Conservation (phyloP, 1,284 basidiomycete genomes). For the Ceratobasidium sp. region DNA sequence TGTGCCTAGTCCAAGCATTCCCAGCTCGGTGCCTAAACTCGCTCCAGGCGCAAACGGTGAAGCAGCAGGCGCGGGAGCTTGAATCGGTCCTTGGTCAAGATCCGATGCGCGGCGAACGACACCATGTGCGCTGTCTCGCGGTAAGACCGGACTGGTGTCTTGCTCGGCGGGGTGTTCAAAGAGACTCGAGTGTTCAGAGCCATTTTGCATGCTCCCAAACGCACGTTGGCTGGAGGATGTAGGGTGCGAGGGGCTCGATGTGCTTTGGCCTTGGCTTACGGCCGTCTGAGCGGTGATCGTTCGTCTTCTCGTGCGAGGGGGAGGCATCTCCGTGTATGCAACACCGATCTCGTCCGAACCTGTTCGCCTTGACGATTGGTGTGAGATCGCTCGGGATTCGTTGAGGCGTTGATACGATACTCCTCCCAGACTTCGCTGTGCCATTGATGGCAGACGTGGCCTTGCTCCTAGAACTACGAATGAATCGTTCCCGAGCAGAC, state of each 20-base stretch:
- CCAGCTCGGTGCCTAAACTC: constrained; percentile 20
- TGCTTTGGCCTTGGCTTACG: constrained; percentile 16
- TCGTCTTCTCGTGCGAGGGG: constrained; percentile 14
- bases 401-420: constrained; percentile 29
- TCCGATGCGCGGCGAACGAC: constrained; percentile 32
- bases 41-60: constrained; percentile 5
- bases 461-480: constrained; percentile 19
- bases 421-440: constrained; percentile 29
- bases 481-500: constrained; percentile 36
- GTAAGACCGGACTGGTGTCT: constrained; percentile 32
- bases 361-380: constrained; percentile 9
- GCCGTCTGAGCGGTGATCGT: constrained; percentile 18
- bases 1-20: constrained; percentile 29
- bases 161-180: constrained; percentile 37
- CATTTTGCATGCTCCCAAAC: constrained; percentile 35
- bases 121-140: constrained; percentile 16
- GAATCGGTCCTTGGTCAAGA: constrained; percentile 5
- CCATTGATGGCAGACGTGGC: constrained; percentile 3
- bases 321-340: constrained; percentile 33
- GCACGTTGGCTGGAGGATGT: constrained; percentile 35
- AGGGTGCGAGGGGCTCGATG: constrained; percentile 33
- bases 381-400: constrained; percentile 10
- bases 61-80: constrained; percentile 30
- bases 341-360: constrained; percentile 34
- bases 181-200: constrained; percentile 27